These are phyloP conservation scores for Gyrodon lividus DNA, from an alignment of 768 basidiomycete genomes.

Conservation along the genomic window DNA sequence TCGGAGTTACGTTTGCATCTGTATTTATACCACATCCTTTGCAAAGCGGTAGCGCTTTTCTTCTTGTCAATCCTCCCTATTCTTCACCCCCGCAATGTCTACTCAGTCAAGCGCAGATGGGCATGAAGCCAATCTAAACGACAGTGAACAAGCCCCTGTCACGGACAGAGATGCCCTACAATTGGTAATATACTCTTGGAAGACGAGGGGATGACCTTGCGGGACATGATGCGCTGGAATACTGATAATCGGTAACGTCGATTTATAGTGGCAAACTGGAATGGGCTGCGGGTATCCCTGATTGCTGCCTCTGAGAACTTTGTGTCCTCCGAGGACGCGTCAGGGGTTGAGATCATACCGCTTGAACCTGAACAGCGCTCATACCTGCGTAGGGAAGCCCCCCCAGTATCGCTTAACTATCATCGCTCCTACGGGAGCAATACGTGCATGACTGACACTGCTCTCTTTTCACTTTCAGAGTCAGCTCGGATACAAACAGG, in stretches of 20 bases:
- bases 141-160: constrained; percentile 26
- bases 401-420: constrained; percentile 58
- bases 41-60: background rate
- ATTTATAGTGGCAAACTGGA: constrained; percentile 63
- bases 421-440: constrained; percentile 40
- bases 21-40: constrained; percentile 30
- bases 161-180: constrained; percentile 51
- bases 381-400: constrained; percentile 99
- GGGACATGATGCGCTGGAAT: constrained; percentile 30
- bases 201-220: constrained; percentile 30
- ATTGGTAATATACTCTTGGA: constrained; percentile 47
- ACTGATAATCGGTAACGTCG: constrained; percentile 70
- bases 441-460: constrained; percentile 48
- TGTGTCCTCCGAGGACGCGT: constrained; percentile 29
- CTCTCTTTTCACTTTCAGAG: constrained; percentile 44
- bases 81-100: constrained; percentile 22
- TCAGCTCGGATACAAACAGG: constrained; percentile 80
- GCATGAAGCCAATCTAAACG: constrained; percentile 13
- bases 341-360: constrained; percentile 95
- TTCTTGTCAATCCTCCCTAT: background rate
- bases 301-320: constrained; percentile 30
- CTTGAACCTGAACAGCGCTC: constrained; percentile 96
- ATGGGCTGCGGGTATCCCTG: constrained; percentile 90
- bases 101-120: constrained; percentile 10
- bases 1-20: constrained; percentile 25